Conservation (phyloP, 106 monocot genomes). For the Platanthera zijinensis region DNA sequence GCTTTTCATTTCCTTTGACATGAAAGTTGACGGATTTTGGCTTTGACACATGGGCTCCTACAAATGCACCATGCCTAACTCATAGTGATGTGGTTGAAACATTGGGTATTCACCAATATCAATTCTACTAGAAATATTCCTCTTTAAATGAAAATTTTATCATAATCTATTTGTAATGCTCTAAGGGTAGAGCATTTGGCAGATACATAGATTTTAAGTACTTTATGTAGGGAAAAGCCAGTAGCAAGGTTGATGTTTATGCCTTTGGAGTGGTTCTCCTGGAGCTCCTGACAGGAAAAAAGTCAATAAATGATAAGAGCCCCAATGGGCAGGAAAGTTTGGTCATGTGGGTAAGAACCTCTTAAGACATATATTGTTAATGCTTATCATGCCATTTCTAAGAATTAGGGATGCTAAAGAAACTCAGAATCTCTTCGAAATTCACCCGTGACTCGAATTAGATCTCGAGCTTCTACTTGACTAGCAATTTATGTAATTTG, state of each 20-base stretch:
- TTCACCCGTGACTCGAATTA: too few species aligned
- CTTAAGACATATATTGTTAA: not conserved
- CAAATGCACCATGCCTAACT: constrained; percentile 7
- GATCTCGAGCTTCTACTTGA: too few species aligned
- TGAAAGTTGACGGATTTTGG: too few species aligned
- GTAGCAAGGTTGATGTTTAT: constrained; percentile 82
- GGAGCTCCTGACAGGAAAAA: constrained; percentile 82
- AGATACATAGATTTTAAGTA: constrained; percentile 89
- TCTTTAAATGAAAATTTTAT: not conserved
- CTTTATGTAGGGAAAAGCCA: constrained; percentile 88
- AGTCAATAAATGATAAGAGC: constrained; percentile 45
- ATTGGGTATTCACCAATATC: constrained; percentile 8
- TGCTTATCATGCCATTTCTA: not conserved
- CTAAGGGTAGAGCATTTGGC: not conserved
- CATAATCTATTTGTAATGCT: not conserved
- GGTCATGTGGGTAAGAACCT: constrained; percentile 76
- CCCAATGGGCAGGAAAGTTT: constrained; percentile 75
- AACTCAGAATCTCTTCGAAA: too few species aligned
- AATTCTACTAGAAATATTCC: not conserved
- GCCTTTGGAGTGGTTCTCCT: constrained; percentile 89
- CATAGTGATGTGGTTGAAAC: constrained; percentile 22
- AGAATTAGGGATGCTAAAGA: too few species aligned
- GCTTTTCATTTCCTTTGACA: not conserved
- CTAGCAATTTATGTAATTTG: too few species aligned
- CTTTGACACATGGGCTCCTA: constrained; percentile 22